phyloP scores from a whole-genome alignment of 108 stramenopile species.

The Ochromonas danica region DNA sequence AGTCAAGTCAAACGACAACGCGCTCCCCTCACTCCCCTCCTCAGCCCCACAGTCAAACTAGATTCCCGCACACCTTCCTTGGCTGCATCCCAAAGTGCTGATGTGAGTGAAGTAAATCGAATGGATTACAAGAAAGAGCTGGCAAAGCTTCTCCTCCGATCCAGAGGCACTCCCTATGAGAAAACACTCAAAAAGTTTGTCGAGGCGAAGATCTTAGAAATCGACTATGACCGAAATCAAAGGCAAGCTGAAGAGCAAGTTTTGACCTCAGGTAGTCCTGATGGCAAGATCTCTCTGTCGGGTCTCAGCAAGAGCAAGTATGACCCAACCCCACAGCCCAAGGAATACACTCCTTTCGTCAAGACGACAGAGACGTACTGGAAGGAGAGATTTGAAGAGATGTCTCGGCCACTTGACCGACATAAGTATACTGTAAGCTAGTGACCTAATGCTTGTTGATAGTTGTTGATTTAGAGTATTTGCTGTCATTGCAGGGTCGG shows the following conservation, averaged over 20 bases:
- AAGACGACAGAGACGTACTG: not conserved
- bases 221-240: not conserved
- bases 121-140: slow-evolving; percentile 6
- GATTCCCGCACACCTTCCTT: too few relatives aligned
- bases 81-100: too few relatives aligned
- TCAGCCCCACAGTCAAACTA: too few relatives aligned
- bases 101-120: too few relatives aligned
- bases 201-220: not conserved
- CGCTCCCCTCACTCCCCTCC: too few relatives aligned
- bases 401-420: not conserved
- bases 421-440: not conserved
- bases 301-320: not conserved
- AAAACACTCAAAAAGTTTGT: slow-evolving; percentile 18
- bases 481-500: too few relatives aligned
- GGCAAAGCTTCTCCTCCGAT: not conserved
- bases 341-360: not conserved
- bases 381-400: not conserved
- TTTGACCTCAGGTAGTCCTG: not conserved
- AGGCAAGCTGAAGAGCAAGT: not conserved
- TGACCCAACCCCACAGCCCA: not conserved
- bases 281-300: not conserved
- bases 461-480: too few relatives aligned
- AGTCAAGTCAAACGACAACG: too few relatives aligned
- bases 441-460: too few relatives aligned
- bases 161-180: slow-evolving; percentile 10